Base-by-base conservation (phyloP, 257 asterid genomes). In the Anisodus tanguticus region DNA sequence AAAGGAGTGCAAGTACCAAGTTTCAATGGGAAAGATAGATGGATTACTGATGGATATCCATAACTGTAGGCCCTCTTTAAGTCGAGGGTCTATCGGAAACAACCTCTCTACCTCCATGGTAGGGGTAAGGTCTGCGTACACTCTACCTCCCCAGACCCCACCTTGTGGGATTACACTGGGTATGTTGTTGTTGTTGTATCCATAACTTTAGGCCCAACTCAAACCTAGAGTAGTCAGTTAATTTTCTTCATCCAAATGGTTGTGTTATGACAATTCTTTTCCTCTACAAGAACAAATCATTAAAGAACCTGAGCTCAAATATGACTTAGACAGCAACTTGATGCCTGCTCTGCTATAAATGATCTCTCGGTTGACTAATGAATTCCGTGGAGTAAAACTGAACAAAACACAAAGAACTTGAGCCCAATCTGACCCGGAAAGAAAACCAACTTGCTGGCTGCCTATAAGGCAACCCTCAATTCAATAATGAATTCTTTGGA, bases 201-300 rank as follows among this genome's bases (percentile, higher is more conserved):
- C 9, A 45, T 11, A 19, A 45, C 41, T 22, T 19, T 74, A 47
- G 45, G 41, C 22, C 45, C 60, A 49, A 22, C 62, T 74, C 43
- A 49, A 74, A 49, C 60, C 8, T 19, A 5, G n/a, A 49, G 60
- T 5, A 6, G 19, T 45, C 4, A 22, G 43, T 12, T 74, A 22
- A 12, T 22, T 22, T 72, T 74, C 76, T 37, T 68, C 1, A 15
- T 68, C 53, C 8, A 31, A 11, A 31, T 64, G n/a, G 10, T 10
- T 26, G 17, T 64, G 35, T 64, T 43, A 31, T 9, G 43, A 26
- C 41, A 64, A 64, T 31, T n/a, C 17, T 64, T 31, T 10, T 64
- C 71, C 71, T 19, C 39, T 22, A 64, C 71, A 64, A 64, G 71
- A 64, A 64, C 71, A 31, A 64, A 64, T 9, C 71, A 64, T 17